phyloP scores from a whole-genome alignment of 2,329 filamentous ascomycete species.

The Chalaropsis ovoidea region DNA sequence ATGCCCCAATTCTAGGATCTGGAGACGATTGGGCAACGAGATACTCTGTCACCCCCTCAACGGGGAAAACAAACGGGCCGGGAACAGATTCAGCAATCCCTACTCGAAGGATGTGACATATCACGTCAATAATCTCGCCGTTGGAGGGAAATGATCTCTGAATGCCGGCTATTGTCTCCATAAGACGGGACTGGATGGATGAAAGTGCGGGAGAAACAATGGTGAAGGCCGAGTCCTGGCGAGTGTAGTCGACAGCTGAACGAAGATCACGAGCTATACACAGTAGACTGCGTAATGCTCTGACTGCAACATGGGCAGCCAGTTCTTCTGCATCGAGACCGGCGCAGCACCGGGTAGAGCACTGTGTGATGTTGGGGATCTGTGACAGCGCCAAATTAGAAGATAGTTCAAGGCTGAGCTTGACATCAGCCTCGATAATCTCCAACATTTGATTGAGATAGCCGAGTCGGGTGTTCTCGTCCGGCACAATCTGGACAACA shows the following conservation, averaged over 20 bases:
- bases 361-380: conserved; percentile 19
- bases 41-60: conserved; percentile 55
- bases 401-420: conserved; percentile 18
- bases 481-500: conserved; percentile 57
- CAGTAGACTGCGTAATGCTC: conserved; percentile 56
- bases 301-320: conserved; percentile 41
- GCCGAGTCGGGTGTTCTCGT: conserved; percentile 44
- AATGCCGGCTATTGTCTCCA: conserved; percentile 40
- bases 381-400: conserved; percentile 14
- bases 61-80: conserved; percentile 67
- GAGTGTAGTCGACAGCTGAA: conserved; percentile 54
- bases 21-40: conserved; percentile 48
- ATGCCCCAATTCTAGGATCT: conserved; percentile 56
- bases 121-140: conserved; percentile 59
- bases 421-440: conserved; percentile 28
- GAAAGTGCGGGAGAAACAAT: conserved; percentile 27
- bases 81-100: conserved; percentile 66
- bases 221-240: conserved; percentile 26
- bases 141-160: conserved; percentile 46
- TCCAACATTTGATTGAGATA: conserved; percentile 30
- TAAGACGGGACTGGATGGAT: conserved; percentile 39
- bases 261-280: conserved; percentile 60
- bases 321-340: conserved; percentile 34
- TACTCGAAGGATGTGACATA: conserved; percentile 59
- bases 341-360: conserved; percentile 21